These are phyloP conservation scores for Pythium myriotylum DNA, from an alignment of 352 stramenopile species.

Conservation along the genomic window DNA sequence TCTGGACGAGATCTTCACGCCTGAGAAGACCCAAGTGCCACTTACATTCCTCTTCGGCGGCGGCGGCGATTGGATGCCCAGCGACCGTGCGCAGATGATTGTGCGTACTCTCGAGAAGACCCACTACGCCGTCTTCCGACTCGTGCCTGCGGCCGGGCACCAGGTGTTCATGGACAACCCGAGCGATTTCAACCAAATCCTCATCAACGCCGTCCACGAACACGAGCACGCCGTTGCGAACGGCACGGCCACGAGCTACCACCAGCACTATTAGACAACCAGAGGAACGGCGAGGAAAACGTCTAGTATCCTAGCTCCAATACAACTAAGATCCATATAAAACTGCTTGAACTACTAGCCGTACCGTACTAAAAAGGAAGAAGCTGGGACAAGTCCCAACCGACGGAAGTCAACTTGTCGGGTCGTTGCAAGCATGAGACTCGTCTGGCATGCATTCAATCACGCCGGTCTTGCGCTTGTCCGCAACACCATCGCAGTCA, in stretches of 20 bases:
- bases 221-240: conserved; percentile 44
- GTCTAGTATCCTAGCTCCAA: too few species aligned
- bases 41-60: conserved; percentile 82
- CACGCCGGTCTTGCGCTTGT: too few species aligned
- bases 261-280: conserved; percentile 7
- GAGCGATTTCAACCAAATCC: conserved; percentile 68
- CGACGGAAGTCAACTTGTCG: too few species aligned
- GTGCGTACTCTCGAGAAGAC: conserved; percentile 57
- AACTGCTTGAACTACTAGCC: too few species aligned
- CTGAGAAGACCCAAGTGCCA: conserved; percentile 56
- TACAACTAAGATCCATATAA: too few species aligned
- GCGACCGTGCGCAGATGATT: conserved; percentile 57
- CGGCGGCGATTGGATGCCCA: conserved; percentile 82
- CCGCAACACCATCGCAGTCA: too few species aligned
- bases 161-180: conserved; percentile 90
- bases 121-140: conserved; percentile 66
- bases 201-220: conserved; percentile 70
- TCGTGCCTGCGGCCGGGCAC: conserved; percentile 70
- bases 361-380: too few species aligned
- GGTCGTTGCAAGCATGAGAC: too few species aligned
- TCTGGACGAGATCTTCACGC: conserved; percentile 58
- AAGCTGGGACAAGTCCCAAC: too few species aligned
- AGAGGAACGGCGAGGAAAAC: neutral
- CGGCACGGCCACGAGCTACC: conserved; percentile 3
- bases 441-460: too few species aligned